Evolutionary conservation across 2,329 filamentous ascomycete genomes (phyloP).

Genomic region (Fonsecaea pugnacius): DNA sequence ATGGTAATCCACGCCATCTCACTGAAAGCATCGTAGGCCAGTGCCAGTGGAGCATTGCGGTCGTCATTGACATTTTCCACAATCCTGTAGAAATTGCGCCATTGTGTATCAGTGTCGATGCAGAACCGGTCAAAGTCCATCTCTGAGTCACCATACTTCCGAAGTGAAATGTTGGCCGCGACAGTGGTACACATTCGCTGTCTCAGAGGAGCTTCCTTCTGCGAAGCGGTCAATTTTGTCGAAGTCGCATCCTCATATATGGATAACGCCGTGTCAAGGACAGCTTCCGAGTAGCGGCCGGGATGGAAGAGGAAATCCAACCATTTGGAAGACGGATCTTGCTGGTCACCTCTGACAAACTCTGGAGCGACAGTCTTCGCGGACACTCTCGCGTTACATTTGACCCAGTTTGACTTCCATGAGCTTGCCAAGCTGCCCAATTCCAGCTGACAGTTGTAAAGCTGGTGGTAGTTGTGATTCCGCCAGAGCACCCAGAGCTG

Average conservation of each 20-base stretch:
- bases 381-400: slow-evolving; percentile 58
- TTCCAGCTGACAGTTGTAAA: slow-evolving; percentile 74
- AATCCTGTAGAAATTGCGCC: slow-evolving; percentile 86
- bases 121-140: slow-evolving; percentile 79
- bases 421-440: slow-evolving; percentile 64
- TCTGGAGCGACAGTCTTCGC: slow-evolving; percentile 51
- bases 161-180: slow-evolving; percentile 58
- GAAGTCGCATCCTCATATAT: slow-evolving; percentile 73
- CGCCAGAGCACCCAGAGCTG: slow-evolving; percentile 81
- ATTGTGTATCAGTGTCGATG: slow-evolving; percentile 76
- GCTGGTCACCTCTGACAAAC: slow-evolving; percentile 66
- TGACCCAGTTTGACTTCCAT: slow-evolving; percentile 72
- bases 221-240: slow-evolving; percentile 37
- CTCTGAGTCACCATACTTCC: slow-evolving; percentile 74
- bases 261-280: slow-evolving; percentile 78
- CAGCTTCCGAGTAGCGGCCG: slow-evolving; percentile 76
- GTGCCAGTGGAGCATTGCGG: slow-evolving; percentile 77
- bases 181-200: slow-evolving; percentile 38
- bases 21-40: slow-evolving; percentile 72
- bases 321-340: slow-evolving; percentile 82
- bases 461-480: slow-evolving; percentile 77
- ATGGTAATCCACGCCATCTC: slow-evolving; percentile 83
- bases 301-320: slow-evolving; percentile 80
- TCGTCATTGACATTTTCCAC: slow-evolving; percentile 84
- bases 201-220: slow-evolving; percentile 47